Conservation (phyloP, 768 basidiomycete species). For the Clitopilus hobsonii region DNA sequence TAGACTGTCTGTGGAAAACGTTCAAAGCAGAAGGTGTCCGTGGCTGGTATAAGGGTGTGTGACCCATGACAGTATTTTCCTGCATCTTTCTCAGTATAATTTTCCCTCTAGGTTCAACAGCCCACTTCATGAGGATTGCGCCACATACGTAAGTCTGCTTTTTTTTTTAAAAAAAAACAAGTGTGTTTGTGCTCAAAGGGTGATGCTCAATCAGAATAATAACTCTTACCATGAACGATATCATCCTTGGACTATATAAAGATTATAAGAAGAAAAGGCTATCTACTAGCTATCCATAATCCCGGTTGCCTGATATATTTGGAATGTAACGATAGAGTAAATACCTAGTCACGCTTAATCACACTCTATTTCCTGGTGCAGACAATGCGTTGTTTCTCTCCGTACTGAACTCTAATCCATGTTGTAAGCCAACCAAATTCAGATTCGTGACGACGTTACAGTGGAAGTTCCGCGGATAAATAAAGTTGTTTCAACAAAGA, state of each 20-base stretch:
- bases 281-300: background rate
- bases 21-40: conserved; percentile 81
- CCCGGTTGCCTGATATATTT: no score
- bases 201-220: no score
- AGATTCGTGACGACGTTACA: background rate
- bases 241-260: conserved; percentile 68
- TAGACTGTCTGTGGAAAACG: conserved; percentile 98
- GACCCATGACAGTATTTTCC: background rate
- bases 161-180: no score
- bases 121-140: conserved; percentile 89
- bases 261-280: background rate
- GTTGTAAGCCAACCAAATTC: background rate
- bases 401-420: no score
- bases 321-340: no score
- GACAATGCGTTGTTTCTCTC: no score
- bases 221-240: conserved; percentile 84
- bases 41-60: conserved; percentile 92
- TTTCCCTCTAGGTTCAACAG: conserved; percentile 66
- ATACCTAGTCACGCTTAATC: no score
- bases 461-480: background rate
- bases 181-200: no score
- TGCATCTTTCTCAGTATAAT: conserved; percentile 4
- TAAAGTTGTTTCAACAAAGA: background rate
- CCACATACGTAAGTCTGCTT: conserved; percentile 71
- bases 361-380: background rate